A percentile compares a stretch with the other conserved stretches of the same genome.
These are phyloP conservation scores for Nemania diffusa DNA, from an alignment of 2,329 filamentous ascomycete species.

Conservation along the genomic window DNA sequence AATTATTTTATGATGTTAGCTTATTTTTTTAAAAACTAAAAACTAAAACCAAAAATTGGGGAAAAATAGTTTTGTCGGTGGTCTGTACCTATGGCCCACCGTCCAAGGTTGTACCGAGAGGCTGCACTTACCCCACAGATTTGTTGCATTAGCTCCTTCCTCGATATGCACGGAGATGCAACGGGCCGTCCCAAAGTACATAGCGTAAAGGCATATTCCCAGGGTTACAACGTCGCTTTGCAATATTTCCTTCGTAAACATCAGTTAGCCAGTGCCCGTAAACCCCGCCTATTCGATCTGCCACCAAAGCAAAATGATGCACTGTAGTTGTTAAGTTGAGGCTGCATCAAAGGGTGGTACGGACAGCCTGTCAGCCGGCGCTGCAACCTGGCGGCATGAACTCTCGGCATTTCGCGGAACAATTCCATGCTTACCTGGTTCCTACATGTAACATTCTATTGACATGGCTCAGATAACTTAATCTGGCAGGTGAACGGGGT, in stretches of 20 bases:
- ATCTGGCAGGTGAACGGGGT: neutral
- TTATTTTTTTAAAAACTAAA: too few species aligned
- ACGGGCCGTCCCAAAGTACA: neutral
- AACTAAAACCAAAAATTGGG: too few species aligned
- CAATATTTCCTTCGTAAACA: neutral
- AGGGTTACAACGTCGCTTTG: neutral
- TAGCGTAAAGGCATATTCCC: neutral
- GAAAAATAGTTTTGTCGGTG: too few species aligned
- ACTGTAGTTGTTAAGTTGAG: neutral
- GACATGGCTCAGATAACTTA: neutral
- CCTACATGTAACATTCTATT: neutral
- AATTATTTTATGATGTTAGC: too few species aligned
- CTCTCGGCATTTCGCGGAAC: neutral
- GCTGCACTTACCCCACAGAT: neutral
- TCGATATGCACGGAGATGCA: neutral
- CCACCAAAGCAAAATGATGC: neutral
- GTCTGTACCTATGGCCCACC: too few species aligned
- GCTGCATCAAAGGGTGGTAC: neutral
- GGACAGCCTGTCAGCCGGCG: neutral
- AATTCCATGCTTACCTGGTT: neutral
- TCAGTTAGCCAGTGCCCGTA: neutral
- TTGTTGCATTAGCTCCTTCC: neutral
- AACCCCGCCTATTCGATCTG: neutral
- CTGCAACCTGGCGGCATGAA: neutral
- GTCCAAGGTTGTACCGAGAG: neutral